Evolutionary conservation across 805 yeast genomes (phyloP), one percentile per base, ranked within the genome.

Genomic region (Candida pseudoglaebosa): DNA sequence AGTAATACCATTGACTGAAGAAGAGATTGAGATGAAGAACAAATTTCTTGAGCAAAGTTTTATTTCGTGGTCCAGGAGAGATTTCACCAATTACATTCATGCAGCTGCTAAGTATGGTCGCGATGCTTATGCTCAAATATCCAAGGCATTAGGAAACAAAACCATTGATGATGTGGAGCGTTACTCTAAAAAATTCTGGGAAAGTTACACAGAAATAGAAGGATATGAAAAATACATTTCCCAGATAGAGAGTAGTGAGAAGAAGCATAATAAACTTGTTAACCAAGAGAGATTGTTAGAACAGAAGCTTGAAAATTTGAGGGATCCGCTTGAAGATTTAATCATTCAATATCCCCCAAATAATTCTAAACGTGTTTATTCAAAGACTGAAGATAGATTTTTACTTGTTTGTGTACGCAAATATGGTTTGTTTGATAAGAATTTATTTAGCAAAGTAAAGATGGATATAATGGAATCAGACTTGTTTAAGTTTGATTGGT

Each of bases 311-410:
- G 69, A 69, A 33, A 73, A 69, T 39, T 65, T 71, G 30, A 65
- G 67, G n/a, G 76, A 73, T 41, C 89, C 90, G 0, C 54, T 83
- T 16, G 78, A 78, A 32, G 80, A 82, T 31, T 61, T 85, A 57
- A 61, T 61, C 3, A 79, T 85, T 17, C 83, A 77, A 39, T 85
- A 83, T 43, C 91, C 93, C 0, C 90, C 90, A n/a, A 84, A 84
- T 53, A 84, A 83, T 54, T 83, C 93, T 9, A 83, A 84, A 52
- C 65, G 89, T 48, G 71, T 83, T 6, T 85, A 82, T 50, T 78
- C 85, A 6, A 75, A 77, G 22, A 57, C 72, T 0, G 95, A 85
- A 53, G 95, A 85, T 53, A 69, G 86, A 38, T 85, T 80, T 48
- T 62, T 85, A 18, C 53, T 85, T 36, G 49, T 73, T 20, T 73